Percentiles rank a stretch among this genome's conserved stretches.
phyloP scores from a whole-genome alignment of 148 eudicot species.

The Mesembryanthemum crystallinum region DNA sequence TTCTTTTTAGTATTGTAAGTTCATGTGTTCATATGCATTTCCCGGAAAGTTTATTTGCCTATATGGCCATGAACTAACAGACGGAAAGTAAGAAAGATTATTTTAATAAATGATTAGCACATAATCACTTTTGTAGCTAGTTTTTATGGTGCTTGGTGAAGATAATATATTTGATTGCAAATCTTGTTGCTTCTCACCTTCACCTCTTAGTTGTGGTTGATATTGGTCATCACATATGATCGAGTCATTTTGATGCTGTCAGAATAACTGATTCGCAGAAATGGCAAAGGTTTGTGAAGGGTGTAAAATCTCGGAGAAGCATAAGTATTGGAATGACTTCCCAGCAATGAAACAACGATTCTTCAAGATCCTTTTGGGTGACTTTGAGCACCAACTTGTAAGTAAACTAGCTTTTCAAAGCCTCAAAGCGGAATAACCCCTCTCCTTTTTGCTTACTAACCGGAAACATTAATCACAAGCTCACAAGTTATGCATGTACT shows the following conservation, averaged over 20 bases:
- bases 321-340: slow-evolving; percentile 11
- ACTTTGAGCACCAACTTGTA: slow-evolving; percentile 7
- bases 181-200: neutral
- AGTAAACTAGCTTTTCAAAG: neutral
- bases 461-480: neutral
- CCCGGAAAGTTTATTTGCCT: too few relatives aligned
- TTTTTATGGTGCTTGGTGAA: too few relatives aligned
- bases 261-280: neutral
- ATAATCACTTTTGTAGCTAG: too few relatives aligned
- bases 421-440: neutral
- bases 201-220: neutral
- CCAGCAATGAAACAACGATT: slow-evolving; percentile 10
- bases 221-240: neutral
- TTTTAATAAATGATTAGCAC: too few relatives aligned
- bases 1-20: too few relatives aligned
- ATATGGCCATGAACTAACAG: too few relatives aligned
- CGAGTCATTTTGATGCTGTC: neutral
- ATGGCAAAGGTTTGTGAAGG: slow-evolving; percentile 6
- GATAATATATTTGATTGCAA: too few relatives aligned
- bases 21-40: too few relatives aligned
- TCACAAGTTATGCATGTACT: neutral
- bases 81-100: too few relatives aligned
- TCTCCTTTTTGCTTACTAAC: neutral
- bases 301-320: neutral
- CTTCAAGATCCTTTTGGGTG: slow-evolving; percentile 14